These are phyloP conservation scores for Alternaria sp. DNA, from an alignment of 2,329 filamentous ascomycete species.

Conservation along the genomic window DNA sequence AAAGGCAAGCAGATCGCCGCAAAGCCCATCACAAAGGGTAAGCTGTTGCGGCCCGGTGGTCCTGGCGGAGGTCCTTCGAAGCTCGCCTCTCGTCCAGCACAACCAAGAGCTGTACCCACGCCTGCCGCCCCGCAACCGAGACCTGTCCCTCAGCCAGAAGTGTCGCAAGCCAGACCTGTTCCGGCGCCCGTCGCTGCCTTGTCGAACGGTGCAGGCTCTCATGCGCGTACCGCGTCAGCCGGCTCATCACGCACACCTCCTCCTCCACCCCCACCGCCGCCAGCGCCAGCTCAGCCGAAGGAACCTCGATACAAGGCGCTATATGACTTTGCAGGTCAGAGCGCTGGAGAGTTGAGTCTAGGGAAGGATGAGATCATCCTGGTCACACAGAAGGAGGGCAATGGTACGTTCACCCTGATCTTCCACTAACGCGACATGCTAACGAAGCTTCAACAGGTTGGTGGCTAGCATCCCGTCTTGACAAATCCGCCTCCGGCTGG, in stretches of 20 bases:
- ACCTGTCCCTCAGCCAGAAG: slow-evolving; percentile 56
- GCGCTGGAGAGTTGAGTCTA: slow-evolving; percentile 83
- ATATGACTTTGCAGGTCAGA: slow-evolving; percentile 89
- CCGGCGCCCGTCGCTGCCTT: slow-evolving; percentile 63
- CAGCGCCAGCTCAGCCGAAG: slow-evolving; percentile 63
- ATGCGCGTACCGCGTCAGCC: slow-evolving; percentile 50
- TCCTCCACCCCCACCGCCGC: slow-evolving; percentile 64
- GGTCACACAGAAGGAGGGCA: slow-evolving; percentile 92
- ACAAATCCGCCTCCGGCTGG: slow-evolving; percentile 81
- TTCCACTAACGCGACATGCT: slow-evolving; percentile 16
- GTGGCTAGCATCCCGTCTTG: slow-evolving; percentile 85
- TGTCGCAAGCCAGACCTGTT: slow-evolving; percentile 54
- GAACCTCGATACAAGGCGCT: slow-evolving; percentile 87
- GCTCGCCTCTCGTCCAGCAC: slow-evolving; percentile 60
- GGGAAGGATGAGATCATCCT: slow-evolving; percentile 80
- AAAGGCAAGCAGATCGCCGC: slow-evolving; percentile 85
- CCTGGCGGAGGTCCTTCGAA: slow-evolving; percentile 81
- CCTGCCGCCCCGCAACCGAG: slow-evolving; percentile 49
- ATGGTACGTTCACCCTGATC: slow-evolving; percentile 68
- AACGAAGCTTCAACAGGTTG: slow-evolving; percentile 67
- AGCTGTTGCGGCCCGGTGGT: slow-evolving; percentile 89
- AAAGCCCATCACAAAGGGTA: slow-evolving; percentile 90
- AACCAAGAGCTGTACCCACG: slow-evolving; percentile 42
- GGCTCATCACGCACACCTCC: slow-evolving; percentile 53
- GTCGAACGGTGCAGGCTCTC: slow-evolving; percentile 53